Conservation (phyloP, 192 early-diverging fungal species). For the Coemansia guatemalensis region DNA sequence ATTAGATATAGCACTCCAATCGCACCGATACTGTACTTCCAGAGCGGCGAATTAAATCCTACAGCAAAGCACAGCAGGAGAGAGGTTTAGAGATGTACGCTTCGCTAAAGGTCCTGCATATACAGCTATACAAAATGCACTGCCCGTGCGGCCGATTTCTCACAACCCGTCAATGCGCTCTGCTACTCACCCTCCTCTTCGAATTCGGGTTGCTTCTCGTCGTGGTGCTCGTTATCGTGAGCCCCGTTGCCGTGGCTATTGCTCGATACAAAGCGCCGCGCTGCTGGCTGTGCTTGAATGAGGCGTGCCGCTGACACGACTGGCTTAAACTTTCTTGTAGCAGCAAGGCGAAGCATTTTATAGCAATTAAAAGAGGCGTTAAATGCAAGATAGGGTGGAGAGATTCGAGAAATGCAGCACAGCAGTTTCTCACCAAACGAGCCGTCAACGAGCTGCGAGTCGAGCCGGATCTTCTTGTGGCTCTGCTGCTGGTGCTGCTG, state of each 20-base stretch:
- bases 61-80: conserved; percentile 2
- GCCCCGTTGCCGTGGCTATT: conserved; percentile 12
- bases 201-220: conserved; percentile 17
- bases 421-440: too few relatives aligned
- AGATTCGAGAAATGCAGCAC: too few relatives aligned
- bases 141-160: neutral
- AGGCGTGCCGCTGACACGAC: conserved; percentile 9
- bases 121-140: neutral
- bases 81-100: neutral
- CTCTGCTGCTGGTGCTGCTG: too few relatives aligned
- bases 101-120: neutral
- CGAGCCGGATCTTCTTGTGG: too few relatives aligned
- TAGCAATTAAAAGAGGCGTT: neutral
- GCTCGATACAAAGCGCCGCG: conserved; percentile 39
- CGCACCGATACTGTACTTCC: conserved; percentile 44
- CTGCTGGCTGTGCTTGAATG: conserved; percentile 14
- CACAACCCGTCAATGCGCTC: neutral
- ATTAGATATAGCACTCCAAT: conserved; percentile 37
- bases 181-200: conserved; percentile 37
- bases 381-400: neutral
- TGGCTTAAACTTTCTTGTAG: conserved; percentile 23
- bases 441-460: too few relatives aligned
- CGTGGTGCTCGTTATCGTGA: conserved; percentile 8
- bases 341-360: conserved; percentile 34
- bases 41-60: conserved; percentile 43